These are phyloP conservation scores for Pseudocercospora musae DNA, from an alignment of 2,329 filamentous ascomycete species.

Conservation along the genomic window DNA sequence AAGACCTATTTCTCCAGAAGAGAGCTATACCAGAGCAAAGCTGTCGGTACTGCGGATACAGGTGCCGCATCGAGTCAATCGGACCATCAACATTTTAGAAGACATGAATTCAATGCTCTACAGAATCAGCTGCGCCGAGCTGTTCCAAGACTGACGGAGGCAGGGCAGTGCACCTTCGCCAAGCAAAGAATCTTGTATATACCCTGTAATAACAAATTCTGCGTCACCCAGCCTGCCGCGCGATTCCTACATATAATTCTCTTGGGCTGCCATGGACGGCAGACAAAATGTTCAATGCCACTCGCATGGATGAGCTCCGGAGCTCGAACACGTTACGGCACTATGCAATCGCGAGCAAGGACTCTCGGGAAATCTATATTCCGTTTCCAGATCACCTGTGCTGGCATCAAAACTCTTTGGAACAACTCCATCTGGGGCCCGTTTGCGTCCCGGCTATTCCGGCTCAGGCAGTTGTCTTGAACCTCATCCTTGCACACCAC, in stretches of 20 bases:
- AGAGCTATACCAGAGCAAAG: slow-evolving; percentile 7
- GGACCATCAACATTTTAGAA: background rate
- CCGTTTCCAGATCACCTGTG: background rate
- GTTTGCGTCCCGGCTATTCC: background rate
- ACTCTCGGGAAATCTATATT: background rate
- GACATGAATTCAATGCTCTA: slow-evolving; percentile 5
- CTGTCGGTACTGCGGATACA: background rate
- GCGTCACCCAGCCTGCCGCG: background rate
- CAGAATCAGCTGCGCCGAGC: background rate
- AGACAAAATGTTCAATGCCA: background rate
- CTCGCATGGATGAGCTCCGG: background rate
- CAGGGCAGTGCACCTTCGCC: slow-evolving; percentile 15
- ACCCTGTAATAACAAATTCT: slow-evolving; percentile 19
- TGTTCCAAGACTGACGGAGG: slow-evolving; percentile 9
- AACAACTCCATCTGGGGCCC: background rate
- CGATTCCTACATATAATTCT: background rate
- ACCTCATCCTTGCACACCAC: background rate
- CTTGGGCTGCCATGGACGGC: background rate
- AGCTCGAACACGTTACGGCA: background rate
- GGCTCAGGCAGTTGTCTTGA: background rate
- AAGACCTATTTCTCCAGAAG: background rate
- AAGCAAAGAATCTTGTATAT: slow-evolving; percentile 20
- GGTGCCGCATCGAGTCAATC: background rate
- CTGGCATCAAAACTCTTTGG: background rate
- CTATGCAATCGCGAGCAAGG: background rate